These are phyloP conservation scores for Vararia minispora DNA, from an alignment of 768 basidiomycete genomes.

Conservation along the genomic window DNA sequence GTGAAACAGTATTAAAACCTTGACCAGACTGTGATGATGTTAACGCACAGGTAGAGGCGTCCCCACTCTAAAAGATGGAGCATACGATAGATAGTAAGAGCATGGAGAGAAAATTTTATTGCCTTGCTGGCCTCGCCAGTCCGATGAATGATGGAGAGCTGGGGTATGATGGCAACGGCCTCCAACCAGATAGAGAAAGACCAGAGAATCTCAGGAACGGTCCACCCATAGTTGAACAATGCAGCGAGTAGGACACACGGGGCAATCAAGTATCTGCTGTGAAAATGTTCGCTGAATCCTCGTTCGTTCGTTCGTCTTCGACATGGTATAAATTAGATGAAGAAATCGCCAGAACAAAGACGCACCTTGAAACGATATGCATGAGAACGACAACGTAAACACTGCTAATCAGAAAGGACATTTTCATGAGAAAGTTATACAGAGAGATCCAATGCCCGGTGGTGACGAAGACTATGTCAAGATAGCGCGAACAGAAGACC, in stretches of 20 bases:
- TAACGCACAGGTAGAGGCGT: too few species aligned
- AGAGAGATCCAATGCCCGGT: constrained; percentile 60
- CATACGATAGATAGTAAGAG: too few species aligned
- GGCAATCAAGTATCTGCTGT: constrained; percentile 77
- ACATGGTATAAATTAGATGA: too few species aligned
- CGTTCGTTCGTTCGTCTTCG: constrained; percentile 95
- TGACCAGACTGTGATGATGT: too few species aligned
- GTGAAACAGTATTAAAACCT: too few species aligned
- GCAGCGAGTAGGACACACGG: constrained; percentile 68
- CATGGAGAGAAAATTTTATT: too few species aligned
- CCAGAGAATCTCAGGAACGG: constrained; percentile 72
- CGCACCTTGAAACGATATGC: constrained; percentile 79
- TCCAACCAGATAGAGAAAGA: constrained; percentile 98
- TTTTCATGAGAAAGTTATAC: constrained; percentile 93
- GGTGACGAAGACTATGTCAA: constrained; percentile 87
- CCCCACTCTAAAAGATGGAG: too few species aligned
- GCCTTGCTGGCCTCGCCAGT: constrained; percentile 99
- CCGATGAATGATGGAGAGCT: constrained; percentile 93
- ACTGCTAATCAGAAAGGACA: constrained; percentile 88
- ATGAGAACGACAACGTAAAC: constrained; percentile 90
- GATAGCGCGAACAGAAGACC: constrained; percentile 85
- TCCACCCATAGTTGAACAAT: constrained; percentile 85
- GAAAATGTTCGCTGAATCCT: constrained; percentile 94
- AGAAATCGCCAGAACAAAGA: too few species aligned
- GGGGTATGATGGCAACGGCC: constrained; percentile 88